Evolutionary conservation across 768 basidiomycete species (phyloP).

Genomic region (Gautieria morchelliformis): DNA sequence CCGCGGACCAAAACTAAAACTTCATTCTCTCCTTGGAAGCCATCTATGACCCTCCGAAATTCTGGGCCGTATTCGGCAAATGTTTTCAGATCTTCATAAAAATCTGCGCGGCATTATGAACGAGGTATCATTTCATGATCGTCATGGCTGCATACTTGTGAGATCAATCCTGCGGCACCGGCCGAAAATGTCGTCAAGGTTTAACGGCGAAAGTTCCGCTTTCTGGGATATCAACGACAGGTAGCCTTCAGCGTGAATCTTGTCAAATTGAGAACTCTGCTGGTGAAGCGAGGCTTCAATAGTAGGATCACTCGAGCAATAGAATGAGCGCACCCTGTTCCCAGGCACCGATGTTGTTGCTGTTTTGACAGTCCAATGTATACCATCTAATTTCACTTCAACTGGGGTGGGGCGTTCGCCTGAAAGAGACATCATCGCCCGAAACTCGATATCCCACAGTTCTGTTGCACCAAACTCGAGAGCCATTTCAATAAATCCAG

Average conservation of each 20-base stretch:
- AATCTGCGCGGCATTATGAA: not conserved
- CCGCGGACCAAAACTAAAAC: conserved; percentile 13
- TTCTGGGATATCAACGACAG: not conserved
- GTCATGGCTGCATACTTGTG: not conserved
- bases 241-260: conserved; percentile 3
- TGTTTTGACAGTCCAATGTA: conserved; percentile 21
- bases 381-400: conserved; percentile 10
- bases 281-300: not conserved
- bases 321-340: not conserved
- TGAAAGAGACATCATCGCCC: conserved; percentile 18
- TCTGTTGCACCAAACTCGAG: conserved; percentile 25
- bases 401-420: conserved; percentile 14
- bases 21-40: conserved; percentile 5
- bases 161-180: conserved; percentile 3
- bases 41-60: conserved; percentile 6
- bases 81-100: conserved; percentile 6
- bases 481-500: conserved; percentile 10
- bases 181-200: not conserved
- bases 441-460: conserved; percentile 19
- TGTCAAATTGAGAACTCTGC: not conserved
- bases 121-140: not conserved
- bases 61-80: conserved; percentile 10
- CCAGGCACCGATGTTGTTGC: conserved; percentile 8
- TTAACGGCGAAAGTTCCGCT: not conserved
- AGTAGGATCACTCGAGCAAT: not conserved